Evolutionary conservation across 305 asterid genomes (phyloP).

Genomic region (Fraxinus sp.): DNA sequence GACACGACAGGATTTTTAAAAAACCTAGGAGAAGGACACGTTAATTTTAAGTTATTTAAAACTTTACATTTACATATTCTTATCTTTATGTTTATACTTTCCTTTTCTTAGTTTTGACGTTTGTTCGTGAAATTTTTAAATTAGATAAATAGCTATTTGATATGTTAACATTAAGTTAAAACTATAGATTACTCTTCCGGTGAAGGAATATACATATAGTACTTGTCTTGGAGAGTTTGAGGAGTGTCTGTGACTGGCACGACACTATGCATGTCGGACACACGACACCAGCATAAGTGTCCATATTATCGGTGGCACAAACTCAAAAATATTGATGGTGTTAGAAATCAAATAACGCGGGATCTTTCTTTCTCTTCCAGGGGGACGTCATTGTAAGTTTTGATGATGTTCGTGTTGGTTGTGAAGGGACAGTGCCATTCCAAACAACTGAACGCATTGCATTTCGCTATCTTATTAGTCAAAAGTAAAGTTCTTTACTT

Average conservation of each 20-base stretch:
- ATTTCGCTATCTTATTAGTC: slow-evolving; percentile 92
- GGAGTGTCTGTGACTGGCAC: not conserved
- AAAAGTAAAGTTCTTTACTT: slow-evolving; percentile 53
- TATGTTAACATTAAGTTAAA: not conserved
- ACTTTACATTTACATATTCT: not conserved
- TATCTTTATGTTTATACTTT: not conserved
- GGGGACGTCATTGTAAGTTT: slow-evolving; percentile 97
- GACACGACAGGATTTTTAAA: not conserved
- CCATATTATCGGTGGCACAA: not conserved
- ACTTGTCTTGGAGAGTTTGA: not conserved
- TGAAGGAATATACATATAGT: not conserved
- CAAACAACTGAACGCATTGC: slow-evolving; percentile 94
- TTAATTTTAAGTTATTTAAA: not conserved
- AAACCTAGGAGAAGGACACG: not conserved
- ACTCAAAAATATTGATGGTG: slow-evolving; percentile 9
- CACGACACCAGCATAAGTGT: not conserved
- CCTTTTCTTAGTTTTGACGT: not conserved
- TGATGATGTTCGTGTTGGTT: slow-evolving; percentile 77
- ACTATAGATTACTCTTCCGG: not conserved
- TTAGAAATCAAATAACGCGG: slow-evolving; percentile 19
- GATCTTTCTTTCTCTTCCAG: slow-evolving; percentile 46
- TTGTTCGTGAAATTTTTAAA: not conserved
- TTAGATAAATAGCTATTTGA: not conserved
- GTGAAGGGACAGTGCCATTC: slow-evolving; percentile 97
- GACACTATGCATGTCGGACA: not conserved